Conservation (phyloP, 2,329 filamentous ascomycete species). For the Didymella pomorum region DNA sequence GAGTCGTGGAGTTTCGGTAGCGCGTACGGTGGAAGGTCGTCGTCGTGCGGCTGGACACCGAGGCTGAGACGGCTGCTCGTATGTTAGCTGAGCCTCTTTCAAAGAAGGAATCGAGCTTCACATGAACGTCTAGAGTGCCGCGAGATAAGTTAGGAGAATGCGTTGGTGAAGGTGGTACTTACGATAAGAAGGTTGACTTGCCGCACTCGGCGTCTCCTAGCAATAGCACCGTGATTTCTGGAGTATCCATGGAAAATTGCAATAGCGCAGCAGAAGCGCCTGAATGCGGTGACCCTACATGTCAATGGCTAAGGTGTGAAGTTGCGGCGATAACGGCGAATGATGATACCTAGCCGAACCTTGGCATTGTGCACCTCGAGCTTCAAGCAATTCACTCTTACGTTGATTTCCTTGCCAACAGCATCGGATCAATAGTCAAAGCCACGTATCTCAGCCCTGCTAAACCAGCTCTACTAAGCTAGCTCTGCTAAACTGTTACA, state of each 20-base stretch:
- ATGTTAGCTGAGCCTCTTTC: background rate
- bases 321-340: conserved; percentile 14
- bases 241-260: conserved; percentile 33
- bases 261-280: conserved; percentile 7
- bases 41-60: conserved; percentile 38
- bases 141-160: background rate
- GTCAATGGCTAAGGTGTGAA: conserved; percentile 4
- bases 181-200: conserved; percentile 70
- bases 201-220: conserved; percentile 67
- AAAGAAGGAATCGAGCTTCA: background rate
- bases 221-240: conserved; percentile 61
- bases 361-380: background rate
- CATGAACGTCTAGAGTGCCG: background rate
- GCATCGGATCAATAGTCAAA: too few relatives aligned
- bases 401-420: too few relatives aligned
- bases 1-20: conserved; percentile 60
- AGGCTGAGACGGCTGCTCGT: conserved; percentile 41
- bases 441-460: too few relatives aligned
- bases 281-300: conserved; percentile 25
- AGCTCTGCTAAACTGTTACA: too few relatives aligned
- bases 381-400: background rate
- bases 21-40: conserved; percentile 44
- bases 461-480: too few relatives aligned
- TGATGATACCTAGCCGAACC: background rate
- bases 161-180: conserved; percentile 44